Base-by-base conservation (phyloP, 2,329 filamentous ascomycete genomes). In the Scopulariopsis brevicaulis region DNA sequence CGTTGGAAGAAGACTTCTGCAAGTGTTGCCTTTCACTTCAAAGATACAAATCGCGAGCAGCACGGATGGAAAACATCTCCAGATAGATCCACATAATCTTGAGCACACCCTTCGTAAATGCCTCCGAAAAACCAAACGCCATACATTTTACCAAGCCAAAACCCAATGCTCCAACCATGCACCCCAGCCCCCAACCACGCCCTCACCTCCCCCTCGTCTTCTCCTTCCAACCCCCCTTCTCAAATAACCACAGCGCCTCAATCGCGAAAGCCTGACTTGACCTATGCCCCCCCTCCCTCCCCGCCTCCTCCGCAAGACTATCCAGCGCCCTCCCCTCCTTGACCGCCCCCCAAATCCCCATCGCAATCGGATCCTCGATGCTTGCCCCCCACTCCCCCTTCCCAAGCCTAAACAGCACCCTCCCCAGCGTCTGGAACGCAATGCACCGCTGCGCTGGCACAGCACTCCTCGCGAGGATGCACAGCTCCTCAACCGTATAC, bases 381-480 rank as follows among this genome's bases (percentile, higher is more conserved):
- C 69, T 71, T 59, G 84, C 83, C 1, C 90, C 83, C 76, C 80
- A 86, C 60, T 85, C 80, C 1, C 83, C 91, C 54, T 78, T 81
- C 0, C 94, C 93, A 0, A 99, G 76, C 10, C 92, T 78, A 68
- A 89, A 97, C 18, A 97, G 71, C 6, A 97, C 81, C 22, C 94
- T 80, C 0, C 94, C 94, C 1, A 97, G 75, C 0, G 92, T 93
- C 71, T 96, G 93, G 71, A 90, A 96, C 0, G 94, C 90, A 61
- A 97, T 81, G 66, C 94, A 96, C 12, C 93, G 77, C 74, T 99
- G 94, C 0, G 89, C 86, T 0, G 94, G 83, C 22, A 96, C 90
- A 0, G 85, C 84, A 58, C 89, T 95, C 37, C 93, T 81, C 4
- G 90, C 85, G 1, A 96, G 79, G 35, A 87, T 83, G 1, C 90